These are phyloP conservation scores for Suillus luteus DNA, from an alignment of 768 basidiomycete species.

Conservation along the genomic window DNA sequence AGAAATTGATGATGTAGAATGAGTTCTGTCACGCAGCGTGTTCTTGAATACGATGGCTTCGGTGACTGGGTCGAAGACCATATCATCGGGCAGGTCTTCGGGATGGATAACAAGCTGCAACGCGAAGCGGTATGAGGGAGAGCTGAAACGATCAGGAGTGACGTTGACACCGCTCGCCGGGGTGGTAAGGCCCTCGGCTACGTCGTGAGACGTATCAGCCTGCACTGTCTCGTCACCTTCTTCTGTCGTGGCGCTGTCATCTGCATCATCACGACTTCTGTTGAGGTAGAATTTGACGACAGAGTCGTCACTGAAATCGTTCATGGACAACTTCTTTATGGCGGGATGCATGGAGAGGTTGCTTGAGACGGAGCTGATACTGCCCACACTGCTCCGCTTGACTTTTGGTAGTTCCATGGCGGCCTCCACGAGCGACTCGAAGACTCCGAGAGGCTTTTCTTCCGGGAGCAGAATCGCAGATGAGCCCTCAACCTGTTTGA, in stretches of 20 bases:
- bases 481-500: conserved; percentile 91
- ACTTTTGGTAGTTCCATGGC: conserved; percentile 84
- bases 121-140: conserved; percentile 83
- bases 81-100: conserved; percentile 90
- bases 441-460: conserved; percentile 86
- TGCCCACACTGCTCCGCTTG: conserved; percentile 90
- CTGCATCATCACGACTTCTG: conserved; percentile 48
- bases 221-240: conserved; percentile 46
- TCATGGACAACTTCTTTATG: conserved; percentile 92
- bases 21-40: conserved; percentile 59
- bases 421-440: conserved; percentile 81
- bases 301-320: conserved; percentile 96
- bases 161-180: conserved; percentile 44
- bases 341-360: conserved; percentile 95
- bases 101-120: conserved; percentile 87
- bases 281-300: conserved; percentile 97
- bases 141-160: conserved; percentile 72
- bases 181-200: conserved; percentile 26
- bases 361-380: conserved; percentile 90
- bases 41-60: conserved; percentile 92
- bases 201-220: conserved; percentile 38
- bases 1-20: conserved; percentile 43
- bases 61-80: conserved; percentile 90
- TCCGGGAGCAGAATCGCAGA: conserved; percentile 69
- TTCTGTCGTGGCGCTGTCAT: conserved; percentile 48